phyloP scores from a whole-genome alignment of 2,329 filamentous ascomycete genomes.

The Bipolaris gigantea region DNA sequence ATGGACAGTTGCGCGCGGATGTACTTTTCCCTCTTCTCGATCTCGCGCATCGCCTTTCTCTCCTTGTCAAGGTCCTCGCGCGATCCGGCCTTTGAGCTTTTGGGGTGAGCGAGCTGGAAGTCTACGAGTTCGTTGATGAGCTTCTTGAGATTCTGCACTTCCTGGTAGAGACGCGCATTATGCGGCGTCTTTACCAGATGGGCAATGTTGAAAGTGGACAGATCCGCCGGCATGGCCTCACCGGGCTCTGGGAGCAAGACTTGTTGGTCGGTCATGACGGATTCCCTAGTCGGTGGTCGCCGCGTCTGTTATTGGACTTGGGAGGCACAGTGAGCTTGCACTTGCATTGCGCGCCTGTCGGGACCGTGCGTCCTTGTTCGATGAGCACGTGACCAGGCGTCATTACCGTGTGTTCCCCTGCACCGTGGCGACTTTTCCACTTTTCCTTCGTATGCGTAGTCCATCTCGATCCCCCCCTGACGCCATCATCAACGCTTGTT shows the following conservation, averaged over 20 bases:
- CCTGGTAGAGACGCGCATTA: constrained; percentile 34
- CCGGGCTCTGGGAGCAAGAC: background rate
- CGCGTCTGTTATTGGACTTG: background rate
- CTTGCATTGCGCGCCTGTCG: background rate
- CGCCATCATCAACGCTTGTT: background rate
- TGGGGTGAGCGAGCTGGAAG: constrained; percentile 35
- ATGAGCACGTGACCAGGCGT: background rate
- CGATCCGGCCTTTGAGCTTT: constrained; percentile 18
- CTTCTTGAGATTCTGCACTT: constrained; percentile 38
- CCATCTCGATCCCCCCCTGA: background rate
- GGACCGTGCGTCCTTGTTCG: background rate
- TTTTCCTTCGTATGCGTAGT: background rate
- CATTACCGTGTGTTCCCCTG: background rate
- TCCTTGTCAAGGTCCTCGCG: constrained; percentile 31
- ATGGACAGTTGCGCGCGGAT: constrained; percentile 67
- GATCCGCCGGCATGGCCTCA: constrained; percentile 17
- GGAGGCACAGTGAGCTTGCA: background rate
- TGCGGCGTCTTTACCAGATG: constrained; percentile 36
- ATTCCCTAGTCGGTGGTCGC: background rate
- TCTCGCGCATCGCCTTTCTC: constrained; percentile 27
- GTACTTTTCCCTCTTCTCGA: constrained; percentile 63
- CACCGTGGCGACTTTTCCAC: background rate
- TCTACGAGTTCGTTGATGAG: constrained; percentile 38
- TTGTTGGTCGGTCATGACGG: constrained; percentile 15
- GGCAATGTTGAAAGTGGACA: constrained; percentile 26